Evolutionary conservation across 176 grass and related monocot genomes (phyloP), one percentile per base, ranked within the genome.

Genomic region (Echinochloa phyllopogon): DNA sequence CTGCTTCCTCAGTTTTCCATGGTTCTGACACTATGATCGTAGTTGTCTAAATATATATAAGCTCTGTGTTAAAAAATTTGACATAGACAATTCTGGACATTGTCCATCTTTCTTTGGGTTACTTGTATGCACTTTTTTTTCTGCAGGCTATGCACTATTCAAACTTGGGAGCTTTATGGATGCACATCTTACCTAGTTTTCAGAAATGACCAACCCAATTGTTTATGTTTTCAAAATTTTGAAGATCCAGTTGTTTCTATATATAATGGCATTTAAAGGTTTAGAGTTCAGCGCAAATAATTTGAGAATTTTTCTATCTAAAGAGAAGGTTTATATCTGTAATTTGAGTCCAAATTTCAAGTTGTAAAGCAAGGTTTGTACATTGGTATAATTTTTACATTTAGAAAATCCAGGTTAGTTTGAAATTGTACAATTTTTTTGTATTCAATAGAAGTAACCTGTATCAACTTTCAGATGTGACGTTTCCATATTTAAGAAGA

Each of bases 371-470:
- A 18, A 73, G 4, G 71, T 36, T 74, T 47, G 9, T 53, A 52
- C 16, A 74, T 74, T 74, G 27, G 53, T 50, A 74, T 74, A 25
- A 8, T 74, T 74, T 74, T 73, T 51, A 18, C 1, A 51, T 51
- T 51, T 51, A 36, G 29, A 51, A 74, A 36, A 18, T 49, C 23
- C 24, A 72, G 6, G 15, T 29, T 9, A 72, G 13, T 47, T 73
- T 50, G 8, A 74, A 52, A 53, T 6, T 53, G 50, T 11, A 51
- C 16, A 27, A 51, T 45, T 4, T 10, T 4, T 10, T 72, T 72
- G 43, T 14, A 48, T 27, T 48, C 27, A 25, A 48, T 48, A 25
- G 44, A 48, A 48, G 13, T 72, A 72, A 50, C 14, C 2, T 50
- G 3, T 15, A 29, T 29, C 4, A 1, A 24, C 17, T 72, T 72